Base-by-base conservation (phyloP, 345 rosid genomes). In the Eutrema japonicum region DNA sequence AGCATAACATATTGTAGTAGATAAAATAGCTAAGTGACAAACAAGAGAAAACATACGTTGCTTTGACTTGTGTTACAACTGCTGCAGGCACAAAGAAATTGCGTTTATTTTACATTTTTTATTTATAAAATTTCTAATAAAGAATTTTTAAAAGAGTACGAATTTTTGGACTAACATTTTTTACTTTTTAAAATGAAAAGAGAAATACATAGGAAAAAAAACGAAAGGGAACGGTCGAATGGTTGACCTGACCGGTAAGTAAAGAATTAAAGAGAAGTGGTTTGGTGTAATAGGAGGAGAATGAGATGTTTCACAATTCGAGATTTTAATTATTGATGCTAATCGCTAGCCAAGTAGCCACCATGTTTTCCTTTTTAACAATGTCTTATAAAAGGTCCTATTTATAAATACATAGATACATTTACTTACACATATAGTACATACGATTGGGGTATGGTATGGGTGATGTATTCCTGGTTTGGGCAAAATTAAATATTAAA, bases 241-340 rank as follows among this genome's bases (percentile, higher is more conserved):
- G 54, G 27, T 52, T 45, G 70, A 62, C 45, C 74, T 29, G 79
- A 76, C 74, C 59, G 79, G 79, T 75, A 75, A 75, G 79, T 75
- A 55, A 47, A 75, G 74, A 51, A n/a, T n/a, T n/a, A n/a, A 55
- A 60, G 29, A 38, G 10, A 68, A 52, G 48, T 45, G 33, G 79
- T 68, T 75, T 68, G 58, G 79, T 75, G 74, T 61, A 36, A 60
- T 75, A 54, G 64, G 36, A 75, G 30, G 62, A 51, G 56, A 68
- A 43, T 61, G 51, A 53, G 79, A 75, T 68, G 58, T 75, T 75
- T 68, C 51, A 60, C 63, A n/a, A n/a, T 42, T 67, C 29, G 7
- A 49, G 40, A 12, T 67, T 36, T 42, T 9, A 58, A 59, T 49
- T 22, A 26, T 52, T 53, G 63, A 74, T 74, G 78, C 41, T 41